Conservation (phyloP, 2,329 filamentous ascomycete species). For the Sporothrix schenckii region DNA sequence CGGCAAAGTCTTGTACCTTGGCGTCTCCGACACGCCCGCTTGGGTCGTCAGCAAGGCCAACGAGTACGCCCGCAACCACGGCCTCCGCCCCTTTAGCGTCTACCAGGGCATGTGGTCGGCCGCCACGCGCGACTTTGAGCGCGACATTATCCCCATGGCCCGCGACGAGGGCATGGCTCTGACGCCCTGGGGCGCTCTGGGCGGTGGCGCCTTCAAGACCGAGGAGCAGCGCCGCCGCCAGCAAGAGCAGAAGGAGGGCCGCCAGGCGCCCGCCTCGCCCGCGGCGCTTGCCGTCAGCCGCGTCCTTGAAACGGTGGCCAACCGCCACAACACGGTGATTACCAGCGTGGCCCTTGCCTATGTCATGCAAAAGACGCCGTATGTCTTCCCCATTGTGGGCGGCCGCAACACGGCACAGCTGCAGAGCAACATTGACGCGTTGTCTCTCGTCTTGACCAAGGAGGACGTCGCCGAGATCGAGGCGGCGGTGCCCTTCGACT, state of each 20-base stretch:
- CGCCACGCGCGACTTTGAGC: constrained; percentile 66
- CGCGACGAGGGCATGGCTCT: constrained; percentile 60
- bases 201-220: constrained; percentile 46
- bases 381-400: constrained; percentile 74
- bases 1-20: constrained; percentile 63
- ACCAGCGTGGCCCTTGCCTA: constrained; percentile 68
- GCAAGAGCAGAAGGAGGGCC: constrained; percentile 43
- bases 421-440: constrained; percentile 68
- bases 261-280: constrained; percentile 49
- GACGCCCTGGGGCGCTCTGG: constrained; percentile 58
- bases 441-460: constrained; percentile 60
- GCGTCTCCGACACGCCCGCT: constrained; percentile 60
- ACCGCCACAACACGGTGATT: constrained; percentile 48
- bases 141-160: constrained; percentile 70
- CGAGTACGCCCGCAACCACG: constrained; percentile 62
- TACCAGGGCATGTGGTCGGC: constrained; percentile 69
- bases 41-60: constrained; percentile 59
- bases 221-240: constrained; percentile 39
- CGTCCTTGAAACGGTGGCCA: constrained; percentile 55
- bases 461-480: constrained; percentile 71
- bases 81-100: constrained; percentile 61
- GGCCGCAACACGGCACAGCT: constrained; percentile 71
- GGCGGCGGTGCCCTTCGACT: constrained; percentile 60
- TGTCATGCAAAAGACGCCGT: constrained; percentile 70
- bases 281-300: constrained; percentile 56